Base-by-base conservation (phyloP, 148 eudicot species). In the Rhododendron molle region DNA sequence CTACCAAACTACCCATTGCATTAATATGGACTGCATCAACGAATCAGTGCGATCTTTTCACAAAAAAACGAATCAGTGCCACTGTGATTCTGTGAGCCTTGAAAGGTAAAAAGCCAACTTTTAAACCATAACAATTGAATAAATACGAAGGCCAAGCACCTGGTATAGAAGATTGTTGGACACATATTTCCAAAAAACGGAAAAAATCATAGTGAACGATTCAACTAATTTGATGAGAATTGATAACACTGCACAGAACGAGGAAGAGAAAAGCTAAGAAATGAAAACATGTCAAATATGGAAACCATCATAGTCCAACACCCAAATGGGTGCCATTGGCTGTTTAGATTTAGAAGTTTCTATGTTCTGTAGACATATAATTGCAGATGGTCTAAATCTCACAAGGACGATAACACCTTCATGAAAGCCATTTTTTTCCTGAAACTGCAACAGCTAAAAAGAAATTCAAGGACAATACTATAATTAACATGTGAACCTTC, bases 401-500 rank as follows among this genome's bases (percentile, higher is more conserved):
- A 58, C 38, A 82, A 82, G 54, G 76, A 82, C 7, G 1, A 65
- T 4, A 60, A 23, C 32, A 34, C 30, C 56, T 20, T 15, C 5
- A 32, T 81, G 34, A 40, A 43, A 54, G 73, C 38, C 8, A 84
- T 11, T 14, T 34, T 38, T 76, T 23, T n/a, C 13, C 56, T 69
- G 18, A 9, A 46, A 60, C 40, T 85, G 85, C 72, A n/a, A 86
- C 80, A 46, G 83, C 80, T 44, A 40, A 21, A 47, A 67, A 62
- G 71, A 15, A 56, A 50, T 69, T 67, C 82, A 54, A 83, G 49
- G 81, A 78, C 50, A 20, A 26, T 32, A 23, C 40, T 49, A n/a
- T 28, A 47, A 11, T 34, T 76, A 43, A 58, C 83, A 47, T 40
- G 50, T 49, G 77, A 83, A 92, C 96, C 94, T 93, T 88, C 86